phyloP scores from a whole-genome alignment of 805 yeast species.

The Helenozyma baotianmanensis region DNA sequence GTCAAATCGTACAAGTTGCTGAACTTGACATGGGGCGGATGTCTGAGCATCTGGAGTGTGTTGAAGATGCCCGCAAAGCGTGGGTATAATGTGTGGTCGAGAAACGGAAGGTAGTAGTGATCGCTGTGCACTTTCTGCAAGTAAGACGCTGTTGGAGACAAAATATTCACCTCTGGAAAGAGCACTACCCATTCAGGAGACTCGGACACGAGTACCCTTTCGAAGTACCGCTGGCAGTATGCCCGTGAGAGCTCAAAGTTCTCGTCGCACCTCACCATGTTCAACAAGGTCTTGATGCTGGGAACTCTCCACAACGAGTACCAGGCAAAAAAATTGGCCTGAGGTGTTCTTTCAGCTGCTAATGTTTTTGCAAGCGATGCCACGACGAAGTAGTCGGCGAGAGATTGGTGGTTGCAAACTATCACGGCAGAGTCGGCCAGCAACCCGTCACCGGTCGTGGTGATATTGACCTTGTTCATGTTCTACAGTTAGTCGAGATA shows the following conservation, averaged over 20 bases:
- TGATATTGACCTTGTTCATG: slow-evolving; percentile 25
- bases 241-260: slow-evolving; percentile 56
- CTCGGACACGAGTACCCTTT: slow-evolving; percentile 29
- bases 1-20: slow-evolving; percentile 54
- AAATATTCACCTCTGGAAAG: slow-evolving; percentile 83
- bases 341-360: slow-evolving; percentile 31
- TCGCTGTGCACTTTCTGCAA: slow-evolving; percentile 53
- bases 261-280: slow-evolving; percentile 57
- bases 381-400: slow-evolving; percentile 61
- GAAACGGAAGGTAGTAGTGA: slow-evolving; percentile 55
- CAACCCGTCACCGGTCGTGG: slow-evolving; percentile 40
- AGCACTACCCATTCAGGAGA: slow-evolving; percentile 60
- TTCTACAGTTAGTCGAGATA: background rate
- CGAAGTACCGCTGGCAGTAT: slow-evolving; percentile 32
- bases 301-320: slow-evolving; percentile 62
- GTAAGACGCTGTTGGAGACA: slow-evolving; percentile 43
- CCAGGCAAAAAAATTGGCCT: slow-evolving; percentile 68
- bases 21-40: slow-evolving; percentile 29
- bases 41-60: slow-evolving; percentile 39
- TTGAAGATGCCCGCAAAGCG: slow-evolving; percentile 59
- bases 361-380: slow-evolving; percentile 34
- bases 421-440: slow-evolving; percentile 33
- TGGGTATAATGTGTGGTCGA: slow-evolving; percentile 69
- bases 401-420: slow-evolving; percentile 62
- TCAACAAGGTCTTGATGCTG: slow-evolving; percentile 40